phyloP scores from a whole-genome alignment of 257 asterid species.

The Voacanga thouarsii region DNA sequence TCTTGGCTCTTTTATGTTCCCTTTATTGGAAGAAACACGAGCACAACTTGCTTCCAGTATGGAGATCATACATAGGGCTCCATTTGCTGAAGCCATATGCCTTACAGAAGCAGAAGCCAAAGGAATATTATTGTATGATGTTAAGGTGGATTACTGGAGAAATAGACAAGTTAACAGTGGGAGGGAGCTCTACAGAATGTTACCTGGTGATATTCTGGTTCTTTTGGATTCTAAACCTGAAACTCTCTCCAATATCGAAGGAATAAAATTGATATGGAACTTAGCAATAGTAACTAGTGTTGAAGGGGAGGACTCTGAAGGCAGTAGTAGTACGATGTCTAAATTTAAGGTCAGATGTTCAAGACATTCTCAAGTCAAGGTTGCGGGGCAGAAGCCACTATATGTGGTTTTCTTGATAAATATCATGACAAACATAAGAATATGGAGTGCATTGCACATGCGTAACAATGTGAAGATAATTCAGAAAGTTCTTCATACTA shows the following conservation, averaged over 20 bases:
- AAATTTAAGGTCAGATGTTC: constrained; percentile 28
- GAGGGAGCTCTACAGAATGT: neutral
- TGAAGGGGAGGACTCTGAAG: constrained; percentile 19
- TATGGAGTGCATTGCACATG: neutral
- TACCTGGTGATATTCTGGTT: neutral
- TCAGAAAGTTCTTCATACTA: neutral
- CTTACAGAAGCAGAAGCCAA: neutral
- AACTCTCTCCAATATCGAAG: constrained; percentile 29
- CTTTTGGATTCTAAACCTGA: neutral
- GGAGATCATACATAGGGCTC: constrained; percentile 37
- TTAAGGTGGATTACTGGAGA: constrained; percentile 8
- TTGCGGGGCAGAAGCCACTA: neutral
- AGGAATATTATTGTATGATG: neutral
- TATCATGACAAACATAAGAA: neutral
- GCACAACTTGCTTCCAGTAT: constrained; percentile 38
- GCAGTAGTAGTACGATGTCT: constrained; percentile 6
- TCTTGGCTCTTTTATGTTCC: constrained; percentile 35
- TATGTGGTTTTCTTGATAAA: neutral
- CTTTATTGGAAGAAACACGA: constrained; percentile 59
- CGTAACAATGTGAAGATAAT: neutral
- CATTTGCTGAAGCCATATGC: constrained; percentile 35
- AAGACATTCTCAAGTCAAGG: constrained; percentile 8
- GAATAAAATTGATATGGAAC: constrained; percentile 22
- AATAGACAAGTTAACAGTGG: constrained; percentile 18
- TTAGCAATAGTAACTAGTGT: constrained; percentile 35